Percentiles rank a stretch among this genome's conserved stretches.
Conservation (phyloP, 2,329 filamentous ascomycete genomes). For the Aspergillus ochraceoroseus region DNA sequence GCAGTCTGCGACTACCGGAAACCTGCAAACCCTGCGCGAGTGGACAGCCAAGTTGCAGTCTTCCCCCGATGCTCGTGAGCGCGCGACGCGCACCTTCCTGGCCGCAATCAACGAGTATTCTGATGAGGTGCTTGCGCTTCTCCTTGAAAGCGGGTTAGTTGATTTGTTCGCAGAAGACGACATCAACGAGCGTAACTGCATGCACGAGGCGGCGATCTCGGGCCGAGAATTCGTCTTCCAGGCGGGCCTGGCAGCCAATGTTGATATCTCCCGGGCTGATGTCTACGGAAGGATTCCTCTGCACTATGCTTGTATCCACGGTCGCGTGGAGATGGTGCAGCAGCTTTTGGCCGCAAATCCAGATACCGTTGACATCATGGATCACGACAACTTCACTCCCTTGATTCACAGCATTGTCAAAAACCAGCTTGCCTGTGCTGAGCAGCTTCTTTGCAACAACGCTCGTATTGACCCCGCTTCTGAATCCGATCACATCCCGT, state of each 20-base stretch:
- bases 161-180: constrained; percentile 93
- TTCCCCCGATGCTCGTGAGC: constrained; percentile 61
- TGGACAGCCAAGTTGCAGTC: constrained; percentile 67
- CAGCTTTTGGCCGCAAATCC: constrained; percentile 64
- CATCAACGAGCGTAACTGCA: constrained; percentile 93
- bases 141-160: constrained; percentile 76
- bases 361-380: constrained; percentile 76
- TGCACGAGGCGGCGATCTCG: constrained; percentile 95
- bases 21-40: constrained; percentile 70
- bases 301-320: constrained; percentile 96
- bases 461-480: constrained; percentile 82
- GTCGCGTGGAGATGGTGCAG: constrained; percentile 75
- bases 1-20: constrained; percentile 76
- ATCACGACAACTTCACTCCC: constrained; percentile 96
- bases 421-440: constrained; percentile 72
- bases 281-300: constrained; percentile 91
- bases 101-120: constrained; percentile 83
- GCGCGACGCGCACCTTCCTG: constrained; percentile 84
- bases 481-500: constrained; percentile 84
- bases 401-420: constrained; percentile 93
- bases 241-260: constrained; percentile 67
- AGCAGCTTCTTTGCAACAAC: constrained; percentile 67
- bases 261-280: constrained; percentile 75
- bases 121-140: constrained; percentile 65
- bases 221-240: constrained; percentile 74